Conservation (phyloP, 2,329 filamentous ascomycete genomes). For the Microdochium bolleyi region DNA sequence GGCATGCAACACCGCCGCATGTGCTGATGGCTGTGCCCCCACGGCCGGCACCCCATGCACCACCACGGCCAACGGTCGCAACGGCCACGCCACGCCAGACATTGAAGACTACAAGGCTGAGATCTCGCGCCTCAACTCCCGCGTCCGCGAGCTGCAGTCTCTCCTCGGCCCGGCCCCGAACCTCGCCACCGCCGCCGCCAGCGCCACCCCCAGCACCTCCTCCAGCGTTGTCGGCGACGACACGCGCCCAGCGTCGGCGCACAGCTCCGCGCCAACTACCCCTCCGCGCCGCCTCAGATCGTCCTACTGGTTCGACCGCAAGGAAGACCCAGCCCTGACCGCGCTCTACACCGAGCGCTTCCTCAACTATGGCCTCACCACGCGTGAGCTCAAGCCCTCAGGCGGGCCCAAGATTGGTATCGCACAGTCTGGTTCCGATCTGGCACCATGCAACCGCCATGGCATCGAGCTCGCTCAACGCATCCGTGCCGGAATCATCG, state of each 20-base stretch:
- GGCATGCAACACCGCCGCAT: conserved; percentile 1
- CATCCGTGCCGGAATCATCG: conserved; percentile 39
- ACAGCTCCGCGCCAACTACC: neutral
- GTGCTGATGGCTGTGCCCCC: conserved; percentile 4
- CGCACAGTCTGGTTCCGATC: conserved; percentile 40
- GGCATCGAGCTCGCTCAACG: conserved; percentile 39
- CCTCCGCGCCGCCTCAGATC: conserved; percentile 21
- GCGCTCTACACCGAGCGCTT: conserved; percentile 41
- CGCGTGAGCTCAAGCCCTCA: conserved; percentile 31
- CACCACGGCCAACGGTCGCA: neutral
- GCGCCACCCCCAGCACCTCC: conserved; percentile 1
- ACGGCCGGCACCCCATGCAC: conserved; percentile 1
- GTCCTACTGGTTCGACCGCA: conserved; percentile 33
- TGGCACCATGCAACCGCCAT: conserved; percentile 41
- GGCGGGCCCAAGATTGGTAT: conserved; percentile 42
- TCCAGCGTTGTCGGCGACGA: conserved; percentile 3
- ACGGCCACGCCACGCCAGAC: conserved; percentile 4
- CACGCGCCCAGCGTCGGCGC: conserved; percentile 2
- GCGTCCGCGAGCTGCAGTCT: conserved; percentile 12
- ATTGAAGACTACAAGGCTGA: conserved; percentile 17
- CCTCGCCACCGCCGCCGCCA: conserved; percentile 1
- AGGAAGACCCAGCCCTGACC: conserved; percentile 31
- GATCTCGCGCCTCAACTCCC: conserved; percentile 9
- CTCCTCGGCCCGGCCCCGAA: conserved; percentile 6
- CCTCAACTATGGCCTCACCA: conserved; percentile 39